These are phyloP conservation scores for Salix exigua DNA, from an alignment of 345 rosid genomes.

Conservation along the genomic window DNA sequence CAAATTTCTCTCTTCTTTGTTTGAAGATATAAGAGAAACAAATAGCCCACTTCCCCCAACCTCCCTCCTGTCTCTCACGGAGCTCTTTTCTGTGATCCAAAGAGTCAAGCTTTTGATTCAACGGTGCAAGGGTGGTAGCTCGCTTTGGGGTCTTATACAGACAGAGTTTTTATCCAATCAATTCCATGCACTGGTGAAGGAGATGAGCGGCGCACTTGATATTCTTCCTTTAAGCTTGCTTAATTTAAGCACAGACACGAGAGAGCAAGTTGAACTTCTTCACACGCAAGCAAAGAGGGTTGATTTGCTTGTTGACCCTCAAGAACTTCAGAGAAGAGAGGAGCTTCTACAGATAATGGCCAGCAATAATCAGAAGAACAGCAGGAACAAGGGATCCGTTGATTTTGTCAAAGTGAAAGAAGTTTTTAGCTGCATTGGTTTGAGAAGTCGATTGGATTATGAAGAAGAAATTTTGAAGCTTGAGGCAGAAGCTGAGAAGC, in stretches of 20 bases:
- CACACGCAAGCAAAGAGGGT: constrained; percentile 55
- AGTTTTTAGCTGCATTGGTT: constrained; percentile 43
- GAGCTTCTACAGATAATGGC: constrained; percentile 44
- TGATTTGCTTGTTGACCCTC: constrained; percentile 40
- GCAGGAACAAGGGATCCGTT: constrained; percentile 32
- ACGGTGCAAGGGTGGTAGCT: constrained; percentile 49
- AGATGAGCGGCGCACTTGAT: constrained; percentile 63
- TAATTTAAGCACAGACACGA: constrained; percentile 37
- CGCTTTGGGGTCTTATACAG: constrained; percentile 46
- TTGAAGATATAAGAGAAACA: constrained; percentile 51
- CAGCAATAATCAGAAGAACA: constrained; percentile 35
- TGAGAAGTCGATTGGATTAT: constrained; percentile 38
- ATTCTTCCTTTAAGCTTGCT: constrained; percentile 61
- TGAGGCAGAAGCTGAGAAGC: constrained; percentile 49
- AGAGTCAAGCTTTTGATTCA: constrained; percentile 43
- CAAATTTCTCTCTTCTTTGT: constrained; percentile 49
- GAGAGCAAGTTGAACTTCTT: constrained; percentile 65
- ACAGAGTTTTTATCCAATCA: constrained; percentile 42
- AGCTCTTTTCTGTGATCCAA: constrained; percentile 50
- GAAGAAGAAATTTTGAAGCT: constrained; percentile 53
- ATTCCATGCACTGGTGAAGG: constrained; percentile 50
- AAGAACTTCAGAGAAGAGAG: constrained; percentile 44
- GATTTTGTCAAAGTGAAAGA: constrained; percentile 33
- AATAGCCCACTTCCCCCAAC: constrained; percentile 46
- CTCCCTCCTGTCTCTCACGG: constrained; percentile 50